A percentile compares a stretch with the other conserved stretches of the same genome.
Conservation (phyloP, 2,329 filamentous ascomycete species). For the Neoscytalidium dimidiatum region DNA sequence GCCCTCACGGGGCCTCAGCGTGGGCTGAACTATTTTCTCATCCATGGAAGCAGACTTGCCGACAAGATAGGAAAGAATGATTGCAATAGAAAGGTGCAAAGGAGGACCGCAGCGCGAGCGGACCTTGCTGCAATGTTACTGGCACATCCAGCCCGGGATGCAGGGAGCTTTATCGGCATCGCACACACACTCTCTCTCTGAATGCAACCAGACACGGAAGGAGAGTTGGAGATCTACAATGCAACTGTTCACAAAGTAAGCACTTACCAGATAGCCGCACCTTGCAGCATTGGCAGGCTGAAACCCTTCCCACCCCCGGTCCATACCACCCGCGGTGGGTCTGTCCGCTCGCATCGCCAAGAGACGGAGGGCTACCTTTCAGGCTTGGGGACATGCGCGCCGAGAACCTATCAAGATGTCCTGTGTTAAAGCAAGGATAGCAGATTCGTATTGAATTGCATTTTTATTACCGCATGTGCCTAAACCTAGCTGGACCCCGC, state of each 20-base stretch:
- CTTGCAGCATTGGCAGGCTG: background rate
- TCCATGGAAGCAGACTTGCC: background rate
- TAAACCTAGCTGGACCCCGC: background rate
- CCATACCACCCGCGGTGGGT: background rate
- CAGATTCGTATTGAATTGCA: background rate
- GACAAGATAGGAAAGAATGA: background rate
- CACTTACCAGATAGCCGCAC: background rate
- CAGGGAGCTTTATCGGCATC: background rate
- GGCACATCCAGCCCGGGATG: background rate
- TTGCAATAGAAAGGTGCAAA: background rate
- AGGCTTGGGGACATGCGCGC: background rate
- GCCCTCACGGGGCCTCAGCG: background rate
- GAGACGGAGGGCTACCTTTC: background rate
- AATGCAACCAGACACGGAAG: background rate
- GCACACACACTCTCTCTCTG: no score
- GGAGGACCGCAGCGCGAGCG: background rate
- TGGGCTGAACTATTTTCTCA: background rate
- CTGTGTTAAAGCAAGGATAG: background rate
- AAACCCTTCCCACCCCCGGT: background rate
- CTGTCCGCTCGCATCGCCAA: background rate
- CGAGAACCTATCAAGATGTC: background rate
- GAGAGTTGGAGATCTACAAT: background rate
- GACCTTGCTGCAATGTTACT: background rate
- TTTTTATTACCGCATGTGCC: background rate
- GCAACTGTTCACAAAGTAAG: background rate